Base-by-base conservation (phyloP, 306 rosid species). In the Luffa aegyptiaca region DNA sequence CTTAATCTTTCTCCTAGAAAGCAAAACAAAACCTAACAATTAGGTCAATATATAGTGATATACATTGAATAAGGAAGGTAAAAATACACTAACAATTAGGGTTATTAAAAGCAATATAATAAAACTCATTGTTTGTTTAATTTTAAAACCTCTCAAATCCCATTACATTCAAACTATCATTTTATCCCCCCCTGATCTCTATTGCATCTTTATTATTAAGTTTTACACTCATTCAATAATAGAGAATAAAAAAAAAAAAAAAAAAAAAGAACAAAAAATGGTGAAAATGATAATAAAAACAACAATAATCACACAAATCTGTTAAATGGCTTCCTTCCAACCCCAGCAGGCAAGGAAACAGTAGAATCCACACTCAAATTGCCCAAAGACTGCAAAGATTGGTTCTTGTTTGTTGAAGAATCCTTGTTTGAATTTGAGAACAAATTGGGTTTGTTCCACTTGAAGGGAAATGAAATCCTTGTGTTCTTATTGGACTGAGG, bases 241-340 rank as follows among this genome's bases (percentile, higher is more conserved):
- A 87, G 80, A 78, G 75, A 63, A 16, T 36, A 45, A 46, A 58
- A 69, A 4, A 84, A 79, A 0, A 8, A 26, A 63, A 44, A 52
- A 6, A 33, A 36, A 81, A 81, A 0, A 10, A n/a, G 58, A 78
- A 82, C 36, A 51, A 78, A 84, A 52, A 84, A 83, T 44, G 90
- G 83, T 86, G 75, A 86, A 81, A 86, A 85, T 81, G 73, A 84
- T 13, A 79, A 70, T 56, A 79, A 77, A 2, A 56, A n/a, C 2
- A 11, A 26, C 58, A 84, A 18, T 79, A 86, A 89, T 96, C 99
- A 96, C 98, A 90, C 99, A 88, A 93, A 93, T 96, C 99, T 84
- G 85, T 90, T 91, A 91, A 96, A 96, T 56, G 99, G 99, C 90
- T 85, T 93, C 84, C 97, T 90, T 79, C 93, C 97, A 61, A 90